A percentile compares a stretch with the other conserved stretches of the same genome.
phyloP scores from a whole-genome alignment of 148 eudicot genomes.

The Rhododendron griersonianum region DNA sequence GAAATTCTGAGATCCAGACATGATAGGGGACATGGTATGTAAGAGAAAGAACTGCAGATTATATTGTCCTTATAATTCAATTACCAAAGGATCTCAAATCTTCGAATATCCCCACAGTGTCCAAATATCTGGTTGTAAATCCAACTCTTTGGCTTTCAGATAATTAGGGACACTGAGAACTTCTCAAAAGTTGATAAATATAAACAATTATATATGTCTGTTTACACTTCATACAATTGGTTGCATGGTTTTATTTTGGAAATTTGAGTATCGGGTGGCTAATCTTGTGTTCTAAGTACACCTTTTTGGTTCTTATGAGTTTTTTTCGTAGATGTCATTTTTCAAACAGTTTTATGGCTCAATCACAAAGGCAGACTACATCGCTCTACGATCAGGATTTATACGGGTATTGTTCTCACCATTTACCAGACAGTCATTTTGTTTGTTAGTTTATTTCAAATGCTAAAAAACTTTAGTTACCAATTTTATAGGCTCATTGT shows the following conservation, averaged over 20 bases:
- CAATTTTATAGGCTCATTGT: conserved; percentile 56
- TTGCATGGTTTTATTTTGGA: not conserved
- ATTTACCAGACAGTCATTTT: not conserved
- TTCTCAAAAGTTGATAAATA: not conserved
- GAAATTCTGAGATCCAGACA: not conserved
- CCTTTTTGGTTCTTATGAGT: not conserved
- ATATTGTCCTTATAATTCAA: not conserved
- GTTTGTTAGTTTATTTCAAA: not conserved
- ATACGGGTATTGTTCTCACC: conserved; percentile 42
- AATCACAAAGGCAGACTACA: conserved; percentile 73
- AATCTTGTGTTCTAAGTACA: not conserved
- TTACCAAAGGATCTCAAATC: not conserved
- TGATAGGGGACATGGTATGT: not conserved
- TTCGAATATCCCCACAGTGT: not conserved
- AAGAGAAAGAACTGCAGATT: not conserved
- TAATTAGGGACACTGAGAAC: not conserved
- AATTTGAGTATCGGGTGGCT: not conserved
- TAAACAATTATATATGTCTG: not conserved
- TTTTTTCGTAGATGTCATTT: conserved; percentile 56
- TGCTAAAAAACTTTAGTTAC: not conserved
- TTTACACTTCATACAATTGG: not conserved
- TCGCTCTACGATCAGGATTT: conserved; percentile 75
- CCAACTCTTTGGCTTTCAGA: not conserved
- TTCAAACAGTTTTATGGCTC: conserved; percentile 91
- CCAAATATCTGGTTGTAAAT: not conserved